Conservation (phyloP, 2,329 filamentous ascomycete genomes). For the Tolypocladium ophioglossoides region DNA sequence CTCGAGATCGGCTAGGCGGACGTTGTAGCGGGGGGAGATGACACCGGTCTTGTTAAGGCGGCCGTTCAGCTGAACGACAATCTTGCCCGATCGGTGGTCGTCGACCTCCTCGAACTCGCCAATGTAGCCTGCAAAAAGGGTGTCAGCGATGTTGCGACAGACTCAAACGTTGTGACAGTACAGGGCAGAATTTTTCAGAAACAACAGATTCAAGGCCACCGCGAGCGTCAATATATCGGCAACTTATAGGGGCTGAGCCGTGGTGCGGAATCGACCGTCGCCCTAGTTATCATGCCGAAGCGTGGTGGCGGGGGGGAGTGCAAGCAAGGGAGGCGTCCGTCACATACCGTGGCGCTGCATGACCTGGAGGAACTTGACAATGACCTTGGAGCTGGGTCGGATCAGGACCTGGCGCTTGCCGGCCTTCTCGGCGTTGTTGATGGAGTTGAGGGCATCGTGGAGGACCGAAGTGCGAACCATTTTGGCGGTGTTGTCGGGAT, state of each 20-base stretch:
- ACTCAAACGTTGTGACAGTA: constrained; percentile 64
- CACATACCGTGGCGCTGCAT: constrained; percentile 99
- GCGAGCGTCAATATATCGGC: constrained; percentile 77
- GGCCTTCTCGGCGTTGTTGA: constrained; percentile 99
- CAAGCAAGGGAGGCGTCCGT: neutral
- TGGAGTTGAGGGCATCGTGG: constrained; percentile 97
- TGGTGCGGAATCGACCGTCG: constrained; percentile 68
- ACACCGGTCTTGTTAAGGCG: constrained; percentile 98
- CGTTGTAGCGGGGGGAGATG: constrained; percentile 99
- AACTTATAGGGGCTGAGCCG: constrained; percentile 99
- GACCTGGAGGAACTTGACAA: constrained; percentile 96
- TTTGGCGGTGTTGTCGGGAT: constrained; percentile 52
- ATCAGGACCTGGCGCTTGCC: constrained; percentile 99
- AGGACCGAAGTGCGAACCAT: constrained; percentile 99
- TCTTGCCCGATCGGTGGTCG: constrained; percentile 99
- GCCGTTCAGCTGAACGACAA: constrained; percentile 98
- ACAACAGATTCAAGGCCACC: constrained; percentile 76
- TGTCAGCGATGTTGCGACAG: constrained; percentile 76
- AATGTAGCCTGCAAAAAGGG: constrained; percentile 68
- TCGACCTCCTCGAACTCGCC: constrained; percentile 99
- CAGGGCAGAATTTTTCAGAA: constrained; percentile 1
- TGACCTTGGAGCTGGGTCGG: constrained; percentile 98
- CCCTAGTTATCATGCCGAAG: constrained; percentile 99
- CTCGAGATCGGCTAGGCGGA: constrained; percentile 94
- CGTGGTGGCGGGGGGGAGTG: constrained; percentile 8